These are phyloP conservation scores for Hypsizygus marmoreus DNA, from an alignment of 768 basidiomycete species.

Conservation along the genomic window DNA sequence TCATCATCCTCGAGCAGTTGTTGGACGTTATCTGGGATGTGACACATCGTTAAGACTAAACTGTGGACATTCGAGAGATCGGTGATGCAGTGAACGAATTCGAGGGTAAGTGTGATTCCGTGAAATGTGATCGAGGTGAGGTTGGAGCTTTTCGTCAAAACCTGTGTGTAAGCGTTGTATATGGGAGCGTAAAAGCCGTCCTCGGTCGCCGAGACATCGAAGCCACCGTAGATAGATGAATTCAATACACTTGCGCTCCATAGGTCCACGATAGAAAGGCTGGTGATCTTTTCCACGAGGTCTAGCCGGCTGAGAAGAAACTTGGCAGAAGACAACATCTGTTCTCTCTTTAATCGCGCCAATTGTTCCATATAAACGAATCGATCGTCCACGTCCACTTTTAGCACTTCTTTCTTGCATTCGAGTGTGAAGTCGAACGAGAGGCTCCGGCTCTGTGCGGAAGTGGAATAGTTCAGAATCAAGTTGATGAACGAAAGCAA, in stretches of 20 bases:
- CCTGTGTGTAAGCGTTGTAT: background rate
- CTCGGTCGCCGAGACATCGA: background rate
- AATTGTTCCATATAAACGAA: background rate
- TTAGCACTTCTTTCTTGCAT: background rate
- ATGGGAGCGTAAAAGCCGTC: background rate
- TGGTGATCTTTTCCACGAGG: conserved; percentile 1
- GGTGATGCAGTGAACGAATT: conserved; percentile 16
- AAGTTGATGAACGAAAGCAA: background rate
- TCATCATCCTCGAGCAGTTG: conserved; percentile 12
- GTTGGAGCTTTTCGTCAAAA: conserved; percentile 12
- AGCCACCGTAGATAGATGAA: background rate
- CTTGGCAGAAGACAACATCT: background rate
- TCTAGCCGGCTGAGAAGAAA: conserved; percentile 4
- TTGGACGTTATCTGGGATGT: conserved; percentile 9
- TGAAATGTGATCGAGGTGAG: conserved; percentile 20
- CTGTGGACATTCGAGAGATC: conserved; percentile 21
- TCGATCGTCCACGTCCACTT: background rate
- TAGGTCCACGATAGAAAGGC: background rate
- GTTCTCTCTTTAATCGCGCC: background rate
- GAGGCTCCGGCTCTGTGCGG: background rate
- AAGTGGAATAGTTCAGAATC: too few relatives aligned
- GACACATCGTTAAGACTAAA: conserved; percentile 21
- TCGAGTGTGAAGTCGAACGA: background rate
- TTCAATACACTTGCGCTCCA: background rate
- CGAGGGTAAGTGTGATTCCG: conserved; percentile 17